Conservation (phyloP, 441 rosid genomes). For the Capsella rubella region DNA sequence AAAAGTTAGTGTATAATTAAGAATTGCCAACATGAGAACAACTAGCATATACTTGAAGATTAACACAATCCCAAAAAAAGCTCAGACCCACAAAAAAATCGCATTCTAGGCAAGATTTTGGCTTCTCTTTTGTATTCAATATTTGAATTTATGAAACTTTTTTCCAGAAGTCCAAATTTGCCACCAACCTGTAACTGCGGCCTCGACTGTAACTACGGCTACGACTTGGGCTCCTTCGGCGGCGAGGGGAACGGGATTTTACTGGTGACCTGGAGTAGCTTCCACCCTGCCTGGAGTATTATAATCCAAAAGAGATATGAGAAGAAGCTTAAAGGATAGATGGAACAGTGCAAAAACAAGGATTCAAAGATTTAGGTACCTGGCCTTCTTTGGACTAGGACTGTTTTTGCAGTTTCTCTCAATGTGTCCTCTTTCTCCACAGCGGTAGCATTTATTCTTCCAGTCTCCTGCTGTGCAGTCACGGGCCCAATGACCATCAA, state of each 20-base stretch:
- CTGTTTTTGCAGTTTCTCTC: constrained; percentile 81
- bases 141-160: neutral
- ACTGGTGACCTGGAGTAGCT: constrained; percentile 58
- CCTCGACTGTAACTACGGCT: constrained; percentile 74
- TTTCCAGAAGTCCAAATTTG: neutral
- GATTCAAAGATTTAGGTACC: constrained; percentile 37
- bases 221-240: constrained; percentile 72
- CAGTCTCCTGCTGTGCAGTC: constrained; percentile 87
- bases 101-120: neutral
- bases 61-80: neutral
- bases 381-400: constrained; percentile 63
- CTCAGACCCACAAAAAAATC: neutral
- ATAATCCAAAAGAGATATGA: constrained; percentile 17
- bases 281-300: constrained; percentile 49
- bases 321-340: neutral
- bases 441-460: constrained; percentile 85
- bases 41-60: neutral
- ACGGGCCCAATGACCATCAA: constrained; percentile 86
- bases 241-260: constrained; percentile 68
- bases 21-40: neutral
- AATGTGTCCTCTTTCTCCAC: constrained; percentile 79
- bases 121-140: neutral
- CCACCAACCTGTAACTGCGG: constrained; percentile 58
- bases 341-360: constrained; percentile 2
- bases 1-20: neutral